A percentile compares a stretch with the other conserved stretches of the same genome.
phyloP scores from a whole-genome alignment of 2,329 filamentous ascomycete genomes.

The Sporothrix variecibatus region DNA sequence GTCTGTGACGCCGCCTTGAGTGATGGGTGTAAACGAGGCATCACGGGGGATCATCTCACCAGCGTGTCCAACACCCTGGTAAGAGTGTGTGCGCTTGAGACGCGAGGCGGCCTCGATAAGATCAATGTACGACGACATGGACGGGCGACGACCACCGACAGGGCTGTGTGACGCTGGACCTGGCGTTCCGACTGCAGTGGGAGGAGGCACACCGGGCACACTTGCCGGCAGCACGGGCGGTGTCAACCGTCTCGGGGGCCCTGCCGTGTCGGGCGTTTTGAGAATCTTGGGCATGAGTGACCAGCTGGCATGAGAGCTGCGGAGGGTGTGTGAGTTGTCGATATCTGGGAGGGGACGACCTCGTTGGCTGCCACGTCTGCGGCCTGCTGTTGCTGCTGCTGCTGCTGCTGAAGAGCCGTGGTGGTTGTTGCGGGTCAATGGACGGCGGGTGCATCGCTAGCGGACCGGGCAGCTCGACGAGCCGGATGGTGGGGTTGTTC shows the following conservation, averaged over 20 bases:
- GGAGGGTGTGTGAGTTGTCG: neutral
- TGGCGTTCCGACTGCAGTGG: neutral
- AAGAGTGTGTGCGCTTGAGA: constrained; percentile 27
- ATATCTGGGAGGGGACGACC: neutral
- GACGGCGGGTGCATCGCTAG: constrained; percentile 20
- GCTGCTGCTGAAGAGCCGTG: constrained; percentile 11
- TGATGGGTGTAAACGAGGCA: neutral
- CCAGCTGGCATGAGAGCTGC: constrained; percentile 20
- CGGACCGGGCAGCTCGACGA: constrained; percentile 14
- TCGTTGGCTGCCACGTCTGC: neutral
- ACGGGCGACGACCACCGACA: constrained; percentile 13
- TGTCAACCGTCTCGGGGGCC: neutral
- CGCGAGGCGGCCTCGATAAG: constrained; percentile 32
- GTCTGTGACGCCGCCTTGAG: constrained; percentile 2
- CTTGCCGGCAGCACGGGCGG: neutral
- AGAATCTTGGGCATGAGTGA: constrained; percentile 25
- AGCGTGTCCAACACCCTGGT: constrained; percentile 19
- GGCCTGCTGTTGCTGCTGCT: neutral
- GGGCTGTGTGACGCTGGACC: neutral
- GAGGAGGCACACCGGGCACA: neutral
- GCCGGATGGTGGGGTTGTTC: constrained; percentile 8
- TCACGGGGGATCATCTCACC: constrained; percentile 10
- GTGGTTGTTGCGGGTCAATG: neutral
- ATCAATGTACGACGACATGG: constrained; percentile 31
- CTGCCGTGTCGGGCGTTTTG: constrained; percentile 9